Evolutionary conservation across 169 alveolate species (phyloP), one percentile per base, ranked within the genome.

Genomic region (Hammondia hammondi): DNA sequence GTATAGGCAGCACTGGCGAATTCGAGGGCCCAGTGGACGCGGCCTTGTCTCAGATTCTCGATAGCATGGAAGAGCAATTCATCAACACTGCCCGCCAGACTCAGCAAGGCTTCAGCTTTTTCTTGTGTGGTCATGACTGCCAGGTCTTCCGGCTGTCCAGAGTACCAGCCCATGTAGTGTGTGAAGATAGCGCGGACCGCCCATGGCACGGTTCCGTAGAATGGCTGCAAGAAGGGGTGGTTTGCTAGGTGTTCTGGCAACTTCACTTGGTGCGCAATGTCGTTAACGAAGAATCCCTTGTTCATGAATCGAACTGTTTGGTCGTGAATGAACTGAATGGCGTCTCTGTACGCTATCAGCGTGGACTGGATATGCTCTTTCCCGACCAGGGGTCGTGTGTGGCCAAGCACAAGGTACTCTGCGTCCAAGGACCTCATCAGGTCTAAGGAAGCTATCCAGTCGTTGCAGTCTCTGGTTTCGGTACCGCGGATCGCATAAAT

Each of bases 401-500:
- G 96, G 35, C 94, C 92, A 4, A 70, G 81, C 43, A 94, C 88
- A 48, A 94, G 92, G 43, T 35, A 24, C 56, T 88, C 87, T 9
- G 96, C 81, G 43, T 43, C 45, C 32, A 77, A 37, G 5, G 81
- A n/a, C 14, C 91, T 9, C 96, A 94, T 91, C 48, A 48, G 29
- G 29, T 81, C 93, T 2, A 94, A 29, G 24, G 94, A 87, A 27
- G 84, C 77, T 7, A 85, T 72, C 96, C 96, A 94, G 61, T 52
- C 85, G 14, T 71, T 61, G 88, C 87, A 29, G 85, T 91, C 91
- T 7, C 96, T 24, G 27, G 61, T 91, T 27, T 56, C 85, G 14
- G 91, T 70, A 14, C 96, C 96, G 12, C 96, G 93, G 48, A 94
- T 84, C 35, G 96, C 96, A 71, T 94, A 91, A n/a, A 94, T 24